A percentile compares a stretch with the other conserved stretches of the same genome.
Conservation (phyloP, 345 rosid species). For the Citrus cavaleriei region DNA sequence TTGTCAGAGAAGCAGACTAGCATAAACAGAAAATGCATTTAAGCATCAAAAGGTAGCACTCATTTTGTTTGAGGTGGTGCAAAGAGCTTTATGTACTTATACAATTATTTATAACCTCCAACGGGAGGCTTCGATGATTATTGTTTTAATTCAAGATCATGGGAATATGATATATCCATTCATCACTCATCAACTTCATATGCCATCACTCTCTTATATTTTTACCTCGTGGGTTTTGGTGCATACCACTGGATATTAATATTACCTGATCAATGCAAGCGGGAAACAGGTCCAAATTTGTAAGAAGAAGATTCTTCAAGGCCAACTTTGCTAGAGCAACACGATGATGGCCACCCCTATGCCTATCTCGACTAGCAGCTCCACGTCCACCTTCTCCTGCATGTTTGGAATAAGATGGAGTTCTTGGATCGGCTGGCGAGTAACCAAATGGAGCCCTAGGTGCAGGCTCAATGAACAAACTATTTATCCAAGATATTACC, state of each 20-base stretch:
- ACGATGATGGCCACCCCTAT: slow-evolving; percentile 83
- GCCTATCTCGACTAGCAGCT: slow-evolving; percentile 80
- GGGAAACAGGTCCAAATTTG: slow-evolving; percentile 95
- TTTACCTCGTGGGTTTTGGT: background rate
- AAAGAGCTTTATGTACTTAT: background rate
- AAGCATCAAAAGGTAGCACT: background rate
- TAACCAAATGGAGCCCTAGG: slow-evolving; percentile 94
- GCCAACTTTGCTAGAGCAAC: slow-evolving; percentile 92
- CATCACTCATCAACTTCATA: slow-evolving; percentile 9
- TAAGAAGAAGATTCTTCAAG: slow-evolving; percentile 90
- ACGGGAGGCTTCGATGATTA: background rate
- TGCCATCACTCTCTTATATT: background rate
- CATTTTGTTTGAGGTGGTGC: background rate
- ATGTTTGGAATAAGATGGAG: slow-evolving; percentile 89
- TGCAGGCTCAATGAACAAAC: slow-evolving; percentile 92
- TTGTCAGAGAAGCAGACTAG: background rate
- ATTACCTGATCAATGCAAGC: slow-evolving; percentile 98
- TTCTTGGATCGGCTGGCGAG: slow-evolving; percentile 91
- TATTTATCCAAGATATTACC: slow-evolving; percentile 93
- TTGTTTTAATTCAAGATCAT: background rate
- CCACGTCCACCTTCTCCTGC: slow-evolving; percentile 85
- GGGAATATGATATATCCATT: background rate
- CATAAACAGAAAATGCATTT: background rate
- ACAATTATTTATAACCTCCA: background rate
- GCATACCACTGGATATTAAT: slow-evolving; percentile 15